phyloP scores from a whole-genome alignment of 129 eudicot genomes.

The Pittosporum tobira region DNA sequence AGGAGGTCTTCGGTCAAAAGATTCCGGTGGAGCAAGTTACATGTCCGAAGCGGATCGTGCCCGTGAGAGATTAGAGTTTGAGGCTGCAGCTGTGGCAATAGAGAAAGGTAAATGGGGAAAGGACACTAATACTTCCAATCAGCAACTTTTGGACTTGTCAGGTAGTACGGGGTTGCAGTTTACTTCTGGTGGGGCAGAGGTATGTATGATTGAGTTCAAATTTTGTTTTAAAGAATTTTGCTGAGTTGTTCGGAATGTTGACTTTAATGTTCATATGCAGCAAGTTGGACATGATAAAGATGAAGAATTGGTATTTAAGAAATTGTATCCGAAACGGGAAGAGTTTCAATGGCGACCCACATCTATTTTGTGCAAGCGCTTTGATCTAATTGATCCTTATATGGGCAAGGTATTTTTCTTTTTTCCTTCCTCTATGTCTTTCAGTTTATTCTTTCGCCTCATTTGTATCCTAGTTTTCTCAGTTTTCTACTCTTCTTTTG shows the following conservation, averaged over 20 bases:
- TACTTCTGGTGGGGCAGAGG: slow-evolving; percentile 78
- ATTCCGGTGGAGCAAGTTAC: slow-evolving; percentile 68
- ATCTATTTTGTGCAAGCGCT: slow-evolving; percentile 86
- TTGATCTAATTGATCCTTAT: slow-evolving; percentile 84
- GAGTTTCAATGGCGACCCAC: slow-evolving; percentile 96
- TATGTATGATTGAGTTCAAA: slow-evolving; percentile 12
- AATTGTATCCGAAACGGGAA: slow-evolving; percentile 71
- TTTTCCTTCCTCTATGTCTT: background rate
- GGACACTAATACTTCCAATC: slow-evolving; percentile 37
- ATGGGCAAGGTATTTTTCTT: slow-evolving; percentile 70
- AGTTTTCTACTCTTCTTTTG: background rate
- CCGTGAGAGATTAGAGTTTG: slow-evolving; percentile 89
- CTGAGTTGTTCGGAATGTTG: slow-evolving; percentile 2
- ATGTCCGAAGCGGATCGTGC: slow-evolving; percentile 98
- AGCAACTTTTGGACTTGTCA: slow-evolving; percentile 40
- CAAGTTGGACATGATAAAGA: slow-evolving; percentile 26
- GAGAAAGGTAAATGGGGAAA: slow-evolving; percentile 53
- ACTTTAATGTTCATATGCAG: slow-evolving; percentile 21
- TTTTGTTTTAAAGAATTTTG: background rate
- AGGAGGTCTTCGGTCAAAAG: slow-evolving; percentile 87
- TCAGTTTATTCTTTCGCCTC: too few relatives aligned
- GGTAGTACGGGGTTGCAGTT: slow-evolving; percentile 62
- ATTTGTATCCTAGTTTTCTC: too few relatives aligned
- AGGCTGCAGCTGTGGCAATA: slow-evolving; percentile 74
- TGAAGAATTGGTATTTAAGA: slow-evolving; percentile 36